A percentile compares a stretch with the other conserved stretches of the same genome.
phyloP scores from a whole-genome alignment of 257 asterid genomes.

The Catharanthus roseus region DNA sequence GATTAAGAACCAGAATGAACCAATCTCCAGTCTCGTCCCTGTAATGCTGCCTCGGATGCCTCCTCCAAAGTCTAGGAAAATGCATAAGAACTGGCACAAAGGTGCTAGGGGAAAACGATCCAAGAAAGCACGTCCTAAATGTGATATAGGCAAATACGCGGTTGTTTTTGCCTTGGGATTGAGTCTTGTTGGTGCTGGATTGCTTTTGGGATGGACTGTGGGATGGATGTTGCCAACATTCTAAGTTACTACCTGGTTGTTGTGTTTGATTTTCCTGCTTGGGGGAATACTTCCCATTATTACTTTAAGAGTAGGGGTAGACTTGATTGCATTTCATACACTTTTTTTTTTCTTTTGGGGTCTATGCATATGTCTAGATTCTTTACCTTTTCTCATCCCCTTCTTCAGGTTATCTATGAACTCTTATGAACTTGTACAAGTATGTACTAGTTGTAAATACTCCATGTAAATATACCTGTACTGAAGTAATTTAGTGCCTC shows the following conservation, averaged over 20 bases:
- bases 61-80: constrained; percentile 36
- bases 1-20: constrained; percentile 35
- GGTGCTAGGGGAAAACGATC: constrained; percentile 30
- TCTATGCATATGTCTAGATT: background rate
- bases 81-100: constrained; percentile 34
- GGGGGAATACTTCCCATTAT: constrained; percentile 24
- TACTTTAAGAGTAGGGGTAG: constrained; percentile 17
- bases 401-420: background rate
- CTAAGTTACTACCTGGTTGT: constrained; percentile 25
- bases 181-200: constrained; percentile 84
- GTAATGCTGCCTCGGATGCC: constrained; percentile 35
- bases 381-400: background rate
- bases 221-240: constrained; percentile 67
- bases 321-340: constrained; percentile 2
- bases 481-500: background rate
- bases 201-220: constrained; percentile 73
- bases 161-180: constrained; percentile 64
- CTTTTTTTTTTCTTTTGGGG: no score
- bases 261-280: constrained; percentile 14
- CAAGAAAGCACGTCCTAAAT: constrained; percentile 24
- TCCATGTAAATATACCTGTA: background rate
- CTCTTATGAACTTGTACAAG: constrained; percentile 7
- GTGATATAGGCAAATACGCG: constrained; percentile 43
- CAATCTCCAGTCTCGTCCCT: constrained; percentile 37
- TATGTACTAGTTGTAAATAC: constrained; percentile 4